Evolutionary conservation across 441 rosid species (phyloP).

Genomic region (Gossypium davidsonii): DNA sequence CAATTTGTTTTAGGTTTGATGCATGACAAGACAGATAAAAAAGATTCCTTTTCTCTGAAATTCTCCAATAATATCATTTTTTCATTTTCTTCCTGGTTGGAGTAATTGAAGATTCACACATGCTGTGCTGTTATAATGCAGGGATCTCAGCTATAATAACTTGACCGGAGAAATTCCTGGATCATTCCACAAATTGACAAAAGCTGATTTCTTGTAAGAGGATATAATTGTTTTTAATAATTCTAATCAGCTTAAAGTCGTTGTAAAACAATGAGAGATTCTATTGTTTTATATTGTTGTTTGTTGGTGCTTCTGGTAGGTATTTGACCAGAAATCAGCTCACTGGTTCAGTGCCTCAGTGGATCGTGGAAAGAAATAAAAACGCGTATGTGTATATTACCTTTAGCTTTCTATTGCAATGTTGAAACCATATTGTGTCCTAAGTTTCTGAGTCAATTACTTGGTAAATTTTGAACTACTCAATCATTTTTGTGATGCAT

Average conservation of each 20-base stretch:
- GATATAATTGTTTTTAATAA: neutral
- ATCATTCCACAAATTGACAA: conserved; percentile 39
- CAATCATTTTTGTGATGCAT: neutral
- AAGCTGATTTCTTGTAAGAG: conserved; percentile 73
- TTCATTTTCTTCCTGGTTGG: neutral
- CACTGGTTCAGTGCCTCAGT: conserved; percentile 56
- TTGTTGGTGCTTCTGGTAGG: conserved; percentile 30
- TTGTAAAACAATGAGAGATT: conserved; percentile 6
- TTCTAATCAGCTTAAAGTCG: neutral
- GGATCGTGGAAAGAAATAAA: conserved; percentile 54
- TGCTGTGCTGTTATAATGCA: conserved; percentile 27
- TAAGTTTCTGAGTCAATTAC: neutral
- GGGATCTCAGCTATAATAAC: conserved; percentile 81
- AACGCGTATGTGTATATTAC: conserved; percentile 42
- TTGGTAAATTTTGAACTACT: neutral
- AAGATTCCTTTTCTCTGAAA: neutral
- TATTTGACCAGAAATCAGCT: conserved; percentile 74
- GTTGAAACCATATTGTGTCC: neutral
- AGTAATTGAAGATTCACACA: neutral
- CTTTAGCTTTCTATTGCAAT: neutral
- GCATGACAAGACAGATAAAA: neutral
- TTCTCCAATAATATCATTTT: neutral
- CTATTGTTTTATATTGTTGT: neutral
- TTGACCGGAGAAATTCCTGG: conserved; percentile 64
- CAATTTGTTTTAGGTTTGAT: conserved; percentile 3